A percentile compares a stretch with the other conserved stretches of the same genome.
Conservation (phyloP, 169 alveolate species). For the Eimeria nieschulzi region DNA sequence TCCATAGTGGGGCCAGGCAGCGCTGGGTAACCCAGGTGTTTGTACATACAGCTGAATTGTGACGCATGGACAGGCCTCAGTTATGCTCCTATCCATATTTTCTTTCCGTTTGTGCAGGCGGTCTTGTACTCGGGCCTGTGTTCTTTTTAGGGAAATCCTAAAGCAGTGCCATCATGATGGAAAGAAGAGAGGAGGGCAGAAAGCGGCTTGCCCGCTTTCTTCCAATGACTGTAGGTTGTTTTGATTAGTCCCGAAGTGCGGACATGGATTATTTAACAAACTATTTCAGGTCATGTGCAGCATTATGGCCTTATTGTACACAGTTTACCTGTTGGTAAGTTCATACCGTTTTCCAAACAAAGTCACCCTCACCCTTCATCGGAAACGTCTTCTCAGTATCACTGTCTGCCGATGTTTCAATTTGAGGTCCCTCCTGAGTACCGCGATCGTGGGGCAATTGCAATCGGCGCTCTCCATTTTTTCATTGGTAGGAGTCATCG, state of each 20-base stretch:
- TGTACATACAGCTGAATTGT: conserved; percentile 50
- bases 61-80: conserved; percentile 17
- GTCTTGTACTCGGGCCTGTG: conserved; percentile 33
- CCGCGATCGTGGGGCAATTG: conserved; percentile 71
- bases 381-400: conserved; percentile 52
- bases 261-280: not conserved
- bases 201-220: conserved; percentile 76
- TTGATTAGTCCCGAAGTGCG: too few species aligned
- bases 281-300: conserved; percentile 58
- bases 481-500: conserved; percentile 49
- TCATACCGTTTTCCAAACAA: not conserved
- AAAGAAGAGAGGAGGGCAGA: conserved; percentile 51
- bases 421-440: conserved; percentile 72
- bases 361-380: not conserved
- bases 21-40: conserved; percentile 24
- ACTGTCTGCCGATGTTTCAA: conserved; percentile 73
- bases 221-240: conserved; percentile 69
- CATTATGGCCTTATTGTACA: conserved; percentile 55
- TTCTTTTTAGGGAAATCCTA: conserved; percentile 45
- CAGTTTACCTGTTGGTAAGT: conserved; percentile 71
- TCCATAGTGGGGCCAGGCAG: too few species aligned
- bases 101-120: conserved; percentile 59
- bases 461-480: conserved; percentile 59
- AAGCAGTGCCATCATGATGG: conserved; percentile 60
- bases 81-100: conserved; percentile 54